Conservation (phyloP, 2,329 filamentous ascomycete genomes). For the Fusarium paranaense region DNA sequence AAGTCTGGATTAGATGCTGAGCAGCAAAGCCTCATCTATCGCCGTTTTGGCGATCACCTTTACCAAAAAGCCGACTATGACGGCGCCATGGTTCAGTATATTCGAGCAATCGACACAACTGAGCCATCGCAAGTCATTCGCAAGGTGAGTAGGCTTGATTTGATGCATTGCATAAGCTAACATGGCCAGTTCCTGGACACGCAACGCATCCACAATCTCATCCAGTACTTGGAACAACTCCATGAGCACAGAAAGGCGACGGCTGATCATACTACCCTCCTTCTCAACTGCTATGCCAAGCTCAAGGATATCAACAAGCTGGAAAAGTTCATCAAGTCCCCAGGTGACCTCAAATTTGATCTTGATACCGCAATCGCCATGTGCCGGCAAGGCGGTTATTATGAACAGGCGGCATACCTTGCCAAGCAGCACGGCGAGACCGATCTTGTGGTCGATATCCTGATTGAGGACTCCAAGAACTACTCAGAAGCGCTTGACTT, state of each 20-base stretch:
- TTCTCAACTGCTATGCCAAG: slow-evolving; percentile 98
- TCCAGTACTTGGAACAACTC: slow-evolving; percentile 95
- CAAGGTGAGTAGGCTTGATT: slow-evolving; percentile 66
- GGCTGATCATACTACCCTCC: slow-evolving; percentile 91
- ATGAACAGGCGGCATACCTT: slow-evolving; percentile 94
- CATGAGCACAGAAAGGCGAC: slow-evolving; percentile 95
- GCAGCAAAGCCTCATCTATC: slow-evolving; percentile 92
- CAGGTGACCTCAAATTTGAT: slow-evolving; percentile 94
- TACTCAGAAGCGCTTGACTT: slow-evolving; percentile 91
- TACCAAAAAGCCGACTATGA: slow-evolving; percentile 98
- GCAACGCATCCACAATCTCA: slow-evolving; percentile 96
- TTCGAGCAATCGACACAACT: slow-evolving; percentile 94
- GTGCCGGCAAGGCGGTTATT: slow-evolving; percentile 97
- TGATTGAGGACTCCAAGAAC: slow-evolving; percentile 94
- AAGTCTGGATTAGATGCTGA: slow-evolving; percentile 83
- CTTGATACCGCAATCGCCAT: slow-evolving; percentile 96
- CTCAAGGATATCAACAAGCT: slow-evolving; percentile 97
- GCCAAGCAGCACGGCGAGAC: slow-evolving; percentile 95
- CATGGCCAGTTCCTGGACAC: slow-evolving; percentile 84
- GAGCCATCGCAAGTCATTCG: slow-evolving; percentile 96
- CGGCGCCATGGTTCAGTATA: slow-evolving; percentile 98
- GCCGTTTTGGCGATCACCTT: slow-evolving; percentile 92
- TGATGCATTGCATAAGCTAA: slow-evolving; percentile 40
- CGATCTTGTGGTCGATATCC: slow-evolving; percentile 92
- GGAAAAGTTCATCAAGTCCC: slow-evolving; percentile 95